Conservation (phyloP, 106 monocot species). For the Dendrobium huoshanense region DNA sequence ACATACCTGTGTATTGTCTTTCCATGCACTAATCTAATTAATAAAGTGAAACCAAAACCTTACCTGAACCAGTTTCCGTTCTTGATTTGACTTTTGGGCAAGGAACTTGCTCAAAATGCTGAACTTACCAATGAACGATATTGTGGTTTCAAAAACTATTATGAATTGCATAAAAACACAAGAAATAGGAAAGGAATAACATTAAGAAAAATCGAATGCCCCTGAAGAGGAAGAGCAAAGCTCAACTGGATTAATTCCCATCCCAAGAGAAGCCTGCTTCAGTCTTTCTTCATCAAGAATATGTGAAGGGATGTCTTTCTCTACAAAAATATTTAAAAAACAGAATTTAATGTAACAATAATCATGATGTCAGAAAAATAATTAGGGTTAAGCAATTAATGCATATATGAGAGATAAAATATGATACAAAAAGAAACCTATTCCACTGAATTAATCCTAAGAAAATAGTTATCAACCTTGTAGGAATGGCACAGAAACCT, state of each 20-base stretch:
- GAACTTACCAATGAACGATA: background rate
- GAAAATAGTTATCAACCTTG: constrained; percentile 45
- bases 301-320: constrained; percentile 87
- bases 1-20: background rate
- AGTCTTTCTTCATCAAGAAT: constrained; percentile 62
- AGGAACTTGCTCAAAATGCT: background rate
- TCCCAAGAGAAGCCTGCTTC: constrained; percentile 40
- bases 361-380: background rate
- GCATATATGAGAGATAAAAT: too few relatives aligned
- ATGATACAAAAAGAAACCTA: background rate
- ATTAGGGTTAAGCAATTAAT: background rate
- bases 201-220: background rate
- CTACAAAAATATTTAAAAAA: constrained; percentile 31
- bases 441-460: background rate
- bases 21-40: background rate
- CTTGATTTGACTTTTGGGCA: background rate
- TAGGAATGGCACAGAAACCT: constrained; percentile 98
- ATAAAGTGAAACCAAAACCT: background rate
- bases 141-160: background rate
- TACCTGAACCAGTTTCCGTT: background rate
- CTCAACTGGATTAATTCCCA: constrained; percentile 52
- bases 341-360: background rate
- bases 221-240: background rate
- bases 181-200: background rate
- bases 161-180: background rate